These are phyloP conservation scores for Chimonanthus salicifolius DNA, from an alignment of 164 flowering plant species.

Conservation along the genomic window DNA sequence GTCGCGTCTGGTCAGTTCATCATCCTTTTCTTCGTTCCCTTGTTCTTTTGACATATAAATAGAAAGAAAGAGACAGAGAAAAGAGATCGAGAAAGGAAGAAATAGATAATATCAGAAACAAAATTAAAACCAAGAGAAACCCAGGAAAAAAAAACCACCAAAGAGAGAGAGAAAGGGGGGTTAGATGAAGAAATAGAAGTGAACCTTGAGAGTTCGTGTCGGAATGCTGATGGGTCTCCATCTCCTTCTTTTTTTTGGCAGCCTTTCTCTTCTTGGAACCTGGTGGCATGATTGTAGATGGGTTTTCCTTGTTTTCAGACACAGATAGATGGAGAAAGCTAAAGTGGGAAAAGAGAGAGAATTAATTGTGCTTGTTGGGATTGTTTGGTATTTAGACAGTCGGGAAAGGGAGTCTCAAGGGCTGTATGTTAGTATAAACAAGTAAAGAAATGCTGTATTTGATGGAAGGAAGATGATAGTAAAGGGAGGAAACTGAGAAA, in stretches of 20 bases:
- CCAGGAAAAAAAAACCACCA: background rate
- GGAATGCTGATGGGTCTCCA: background rate
- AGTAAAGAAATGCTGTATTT: too few relatives aligned
- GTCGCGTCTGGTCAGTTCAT: conserved; percentile 33
- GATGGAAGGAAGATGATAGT: too few relatives aligned
- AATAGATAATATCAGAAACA: background rate
- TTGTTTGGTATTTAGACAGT: too few relatives aligned
- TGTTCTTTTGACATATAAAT: background rate
- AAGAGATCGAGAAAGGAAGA: background rate
- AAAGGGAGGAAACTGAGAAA: too few relatives aligned
- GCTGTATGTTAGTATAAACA: too few relatives aligned
- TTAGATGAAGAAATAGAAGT: background rate
- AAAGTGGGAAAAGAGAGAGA: background rate
- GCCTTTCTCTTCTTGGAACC: conserved; percentile 69
- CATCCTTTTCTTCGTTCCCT: conserved; percentile 21
- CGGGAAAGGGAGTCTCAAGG: too few relatives aligned
- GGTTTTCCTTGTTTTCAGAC: background rate
- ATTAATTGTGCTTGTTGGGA: background rate
- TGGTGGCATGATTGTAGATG: conserved; percentile 59
- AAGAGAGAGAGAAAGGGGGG: background rate
- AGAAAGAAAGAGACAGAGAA: background rate
- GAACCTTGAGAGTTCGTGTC: conserved; percentile 12
- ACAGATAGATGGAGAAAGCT: background rate
- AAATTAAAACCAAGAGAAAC: background rate
- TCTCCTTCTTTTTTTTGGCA: conserved; percentile 57